Evolutionary conservation across 2,329 filamentous ascomycete species (phyloP).

Genomic region (Ampelomyces quisqualis): DNA sequence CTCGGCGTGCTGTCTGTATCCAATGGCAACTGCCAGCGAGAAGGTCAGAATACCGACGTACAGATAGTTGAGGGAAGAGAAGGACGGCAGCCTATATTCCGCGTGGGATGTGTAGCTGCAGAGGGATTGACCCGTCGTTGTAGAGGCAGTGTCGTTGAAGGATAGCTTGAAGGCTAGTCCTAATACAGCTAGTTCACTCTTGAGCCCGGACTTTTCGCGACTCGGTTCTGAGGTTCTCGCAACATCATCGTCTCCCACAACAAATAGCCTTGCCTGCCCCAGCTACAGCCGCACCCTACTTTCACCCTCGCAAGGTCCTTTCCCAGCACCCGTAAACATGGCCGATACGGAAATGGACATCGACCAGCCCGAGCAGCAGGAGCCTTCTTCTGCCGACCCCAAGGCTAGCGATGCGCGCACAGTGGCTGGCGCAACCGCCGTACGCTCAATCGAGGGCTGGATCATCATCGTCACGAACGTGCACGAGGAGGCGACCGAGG

Average conservation of each 20-base stretch:
- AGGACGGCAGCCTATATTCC: too few relatives aligned
- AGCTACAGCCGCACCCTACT: constrained; percentile 2
- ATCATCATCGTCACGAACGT: constrained; percentile 85
- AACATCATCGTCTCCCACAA: neutral
- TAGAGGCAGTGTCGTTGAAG: too few relatives aligned
- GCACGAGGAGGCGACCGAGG: constrained; percentile 83
- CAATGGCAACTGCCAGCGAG: too few relatives aligned
- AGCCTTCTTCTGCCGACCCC: constrained; percentile 45
- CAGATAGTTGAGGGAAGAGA: too few relatives aligned
- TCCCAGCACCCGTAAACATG: constrained; percentile 40
- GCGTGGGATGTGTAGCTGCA: too few relatives aligned
- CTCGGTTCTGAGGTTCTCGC: neutral
- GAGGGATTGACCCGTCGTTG: too few relatives aligned
- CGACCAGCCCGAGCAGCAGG: constrained; percentile 42
- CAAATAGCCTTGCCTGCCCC: neutral
- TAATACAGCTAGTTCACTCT: neutral
- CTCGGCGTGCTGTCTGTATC: too few relatives aligned
- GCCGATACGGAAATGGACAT: constrained; percentile 52
- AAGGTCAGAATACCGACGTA: too few relatives aligned
- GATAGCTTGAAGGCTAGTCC: neutral
- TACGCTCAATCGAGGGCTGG: constrained; percentile 87
- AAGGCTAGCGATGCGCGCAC: constrained; percentile 69
- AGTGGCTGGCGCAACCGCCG: constrained; percentile 71
- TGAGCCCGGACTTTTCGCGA: neutral
- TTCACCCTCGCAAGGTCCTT: neutral